Percentiles rank a stretch among this genome's conserved stretches.
Conservation (phyloP, 2,329 filamentous ascomycete species). For the Rhytidhysteron rufulum region DNA sequence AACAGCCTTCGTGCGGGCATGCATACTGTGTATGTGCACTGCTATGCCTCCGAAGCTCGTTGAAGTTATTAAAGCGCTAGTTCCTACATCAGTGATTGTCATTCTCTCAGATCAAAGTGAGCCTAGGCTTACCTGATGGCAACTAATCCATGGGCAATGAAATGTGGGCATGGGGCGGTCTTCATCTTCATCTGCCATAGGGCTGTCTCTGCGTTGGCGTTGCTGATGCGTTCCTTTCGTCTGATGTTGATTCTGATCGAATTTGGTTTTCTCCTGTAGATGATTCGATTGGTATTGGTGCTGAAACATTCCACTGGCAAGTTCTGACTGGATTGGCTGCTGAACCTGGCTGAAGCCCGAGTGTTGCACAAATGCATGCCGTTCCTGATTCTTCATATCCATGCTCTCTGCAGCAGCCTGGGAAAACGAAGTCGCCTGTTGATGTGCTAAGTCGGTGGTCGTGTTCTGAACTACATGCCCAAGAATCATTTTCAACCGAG, state of each 20-base stretch:
- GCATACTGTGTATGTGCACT: conserved; percentile 8
- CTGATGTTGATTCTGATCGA: too few relatives aligned
- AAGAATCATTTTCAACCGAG: conserved; percentile 19
- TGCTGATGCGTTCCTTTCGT: conserved; percentile 1
- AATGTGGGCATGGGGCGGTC: conserved; percentile 8
- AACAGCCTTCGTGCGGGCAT: conserved; percentile 20
- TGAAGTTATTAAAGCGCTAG: conserved; percentile 13
- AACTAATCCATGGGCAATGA: conserved; percentile 20
- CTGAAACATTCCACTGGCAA: too few relatives aligned
- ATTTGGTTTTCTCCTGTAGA: too few relatives aligned
- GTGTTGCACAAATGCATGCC: too few relatives aligned
- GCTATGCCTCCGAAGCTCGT: conserved; percentile 10
- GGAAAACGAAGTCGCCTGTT: not conserved
- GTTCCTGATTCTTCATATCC: not conserved
- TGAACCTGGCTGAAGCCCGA: too few relatives aligned
- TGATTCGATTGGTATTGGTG: too few relatives aligned
- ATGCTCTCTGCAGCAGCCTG: not conserved
- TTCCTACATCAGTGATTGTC: too few relatives aligned
- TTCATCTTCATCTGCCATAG: conserved; percentile 2
- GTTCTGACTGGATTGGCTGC: too few relatives aligned
- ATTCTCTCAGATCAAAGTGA: too few relatives aligned
- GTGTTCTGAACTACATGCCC: conserved; percentile 14
- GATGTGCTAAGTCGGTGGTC: not conserved
- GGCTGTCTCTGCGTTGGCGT: not conserved
- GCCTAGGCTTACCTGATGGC: conserved; percentile 13